phyloP scores from a whole-genome alignment of 176 grass and related monocot species.

The Coix lacrymajobi region DNA sequence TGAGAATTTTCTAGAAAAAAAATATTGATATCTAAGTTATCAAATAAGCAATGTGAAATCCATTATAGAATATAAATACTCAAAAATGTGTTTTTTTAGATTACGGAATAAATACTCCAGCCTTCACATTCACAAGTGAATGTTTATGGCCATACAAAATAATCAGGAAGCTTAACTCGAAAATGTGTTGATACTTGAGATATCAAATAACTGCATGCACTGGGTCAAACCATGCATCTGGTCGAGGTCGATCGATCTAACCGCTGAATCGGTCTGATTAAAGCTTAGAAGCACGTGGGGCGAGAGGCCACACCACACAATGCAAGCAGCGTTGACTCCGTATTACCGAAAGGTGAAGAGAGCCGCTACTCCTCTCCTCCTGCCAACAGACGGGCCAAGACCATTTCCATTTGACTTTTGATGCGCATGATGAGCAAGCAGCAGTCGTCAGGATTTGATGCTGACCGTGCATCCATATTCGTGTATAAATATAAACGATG shows the following conservation, averaged over 20 bases:
- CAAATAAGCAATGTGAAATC: no score
- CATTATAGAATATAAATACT: no score
- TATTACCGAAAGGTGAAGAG: background rate
- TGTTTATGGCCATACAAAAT: no score
- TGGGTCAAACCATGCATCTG: background rate
- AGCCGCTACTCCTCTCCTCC: background rate
- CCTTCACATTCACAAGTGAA: no score
- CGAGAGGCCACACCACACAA: background rate
- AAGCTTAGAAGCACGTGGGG: background rate
- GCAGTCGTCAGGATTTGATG: background rate
- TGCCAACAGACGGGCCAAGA: background rate
- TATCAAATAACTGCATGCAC: background rate
- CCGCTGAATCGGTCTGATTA: background rate
- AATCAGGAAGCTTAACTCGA: no score
- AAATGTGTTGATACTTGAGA: no score
- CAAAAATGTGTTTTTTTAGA: no score
- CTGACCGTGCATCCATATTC: background rate
- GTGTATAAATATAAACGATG: background rate
- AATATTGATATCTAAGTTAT: no score
- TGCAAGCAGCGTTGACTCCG: background rate
- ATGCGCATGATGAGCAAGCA: background rate
- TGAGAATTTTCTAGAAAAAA: no score
- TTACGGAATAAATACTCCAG: no score
- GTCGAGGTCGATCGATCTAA: background rate
- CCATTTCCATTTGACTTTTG: background rate